phyloP scores from a whole-genome alignment of 2,329 filamentous ascomycete species.

The Aspergillus sclerotialis region DNA sequence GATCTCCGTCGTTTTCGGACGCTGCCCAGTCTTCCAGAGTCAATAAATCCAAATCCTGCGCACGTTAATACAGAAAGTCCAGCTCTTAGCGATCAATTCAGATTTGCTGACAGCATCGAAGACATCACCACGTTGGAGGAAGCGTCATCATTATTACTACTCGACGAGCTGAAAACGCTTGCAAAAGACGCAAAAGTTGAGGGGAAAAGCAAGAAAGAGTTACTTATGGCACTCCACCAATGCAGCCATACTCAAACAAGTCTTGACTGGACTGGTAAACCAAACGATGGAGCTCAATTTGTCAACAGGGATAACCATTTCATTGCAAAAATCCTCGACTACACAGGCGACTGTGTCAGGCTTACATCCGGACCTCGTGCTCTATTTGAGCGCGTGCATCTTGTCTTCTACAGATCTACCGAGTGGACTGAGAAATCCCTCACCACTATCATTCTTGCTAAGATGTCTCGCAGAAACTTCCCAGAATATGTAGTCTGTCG shows the following conservation, averaged over 20 bases:
- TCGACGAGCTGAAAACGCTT: conserved; percentile 79
- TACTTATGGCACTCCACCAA: conserved; percentile 66
- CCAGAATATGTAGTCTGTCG: conserved; percentile 85
- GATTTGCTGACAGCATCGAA: conserved; percentile 73
- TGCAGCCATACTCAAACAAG: conserved; percentile 69
- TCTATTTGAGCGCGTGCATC: conserved; percentile 86
- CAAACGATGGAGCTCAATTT: conserved; percentile 34
- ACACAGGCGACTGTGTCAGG: conserved; percentile 76
- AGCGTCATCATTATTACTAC: conserved; percentile 69
- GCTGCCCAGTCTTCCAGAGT: conserved; percentile 45
- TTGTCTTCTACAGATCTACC: conserved; percentile 92
- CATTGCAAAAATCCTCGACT: conserved; percentile 65
- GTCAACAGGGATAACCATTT: conserved; percentile 69
- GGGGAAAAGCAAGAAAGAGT: conserved; percentile 79
- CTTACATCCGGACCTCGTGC: conserved; percentile 66
- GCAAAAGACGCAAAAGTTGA: conserved; percentile 81
- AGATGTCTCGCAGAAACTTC: conserved; percentile 81
- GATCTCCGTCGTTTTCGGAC: conserved; percentile 53
- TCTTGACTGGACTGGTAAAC: conserved; percentile 56
- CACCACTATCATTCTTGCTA: conserved; percentile 87
- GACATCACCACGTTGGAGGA: conserved; percentile 75
- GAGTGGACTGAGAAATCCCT: conserved; percentile 97
- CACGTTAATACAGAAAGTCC: conserved; percentile 43
- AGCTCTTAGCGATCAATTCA: conserved; percentile 53
- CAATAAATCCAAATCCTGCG: conserved; percentile 33